Evolutionary conservation across 2,329 filamentous ascomycete genomes (phyloP).

Genomic region (Calonectria henricotiae): DNA sequence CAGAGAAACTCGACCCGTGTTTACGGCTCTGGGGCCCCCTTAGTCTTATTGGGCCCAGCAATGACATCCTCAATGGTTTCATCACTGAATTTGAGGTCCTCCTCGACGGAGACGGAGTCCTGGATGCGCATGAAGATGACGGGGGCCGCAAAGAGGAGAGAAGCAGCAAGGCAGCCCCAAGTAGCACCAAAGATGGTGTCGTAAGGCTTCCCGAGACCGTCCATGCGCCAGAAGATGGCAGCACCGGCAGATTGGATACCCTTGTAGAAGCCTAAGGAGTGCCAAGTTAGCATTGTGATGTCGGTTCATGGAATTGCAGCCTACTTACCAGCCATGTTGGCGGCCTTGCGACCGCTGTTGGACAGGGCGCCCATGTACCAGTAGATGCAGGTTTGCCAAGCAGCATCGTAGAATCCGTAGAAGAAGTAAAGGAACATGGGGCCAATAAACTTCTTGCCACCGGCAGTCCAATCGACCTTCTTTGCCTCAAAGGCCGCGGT

Average conservation of each 20-base stretch:
- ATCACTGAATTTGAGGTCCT: constrained; percentile 89
- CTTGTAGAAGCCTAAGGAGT: constrained; percentile 81
- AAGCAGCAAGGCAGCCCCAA: constrained; percentile 82
- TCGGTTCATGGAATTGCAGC: neutral
- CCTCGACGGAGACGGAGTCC: constrained; percentile 82
- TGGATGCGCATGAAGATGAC: constrained; percentile 85
- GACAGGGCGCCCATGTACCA: constrained; percentile 89
- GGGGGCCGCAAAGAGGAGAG: constrained; percentile 82
- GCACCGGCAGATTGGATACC: constrained; percentile 55
- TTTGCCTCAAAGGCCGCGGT: constrained; percentile 56
- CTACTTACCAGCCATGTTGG: constrained; percentile 77
- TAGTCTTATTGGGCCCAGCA: constrained; percentile 38
- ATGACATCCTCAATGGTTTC: constrained; percentile 83
- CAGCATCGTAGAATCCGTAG: constrained; percentile 79
- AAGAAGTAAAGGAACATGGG: constrained; percentile 81
- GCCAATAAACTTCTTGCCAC: constrained; percentile 68
- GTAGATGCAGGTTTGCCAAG: constrained; percentile 70
- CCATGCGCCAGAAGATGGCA: constrained; percentile 53
- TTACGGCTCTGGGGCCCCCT: constrained; percentile 44
- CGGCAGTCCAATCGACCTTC: constrained; percentile 63
- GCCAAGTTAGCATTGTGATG: constrained; percentile 19
- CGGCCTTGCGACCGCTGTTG: constrained; percentile 91
- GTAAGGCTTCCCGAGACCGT: constrained; percentile 65
- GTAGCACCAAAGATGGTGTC: constrained; percentile 79
- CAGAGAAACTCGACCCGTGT: neutral